A percentile compares a stretch with the other conserved stretches of the same genome.
phyloP scores from a whole-genome alignment of 1,139 yeast genomes.

The Sugiyamaella castrensis region DNA sequence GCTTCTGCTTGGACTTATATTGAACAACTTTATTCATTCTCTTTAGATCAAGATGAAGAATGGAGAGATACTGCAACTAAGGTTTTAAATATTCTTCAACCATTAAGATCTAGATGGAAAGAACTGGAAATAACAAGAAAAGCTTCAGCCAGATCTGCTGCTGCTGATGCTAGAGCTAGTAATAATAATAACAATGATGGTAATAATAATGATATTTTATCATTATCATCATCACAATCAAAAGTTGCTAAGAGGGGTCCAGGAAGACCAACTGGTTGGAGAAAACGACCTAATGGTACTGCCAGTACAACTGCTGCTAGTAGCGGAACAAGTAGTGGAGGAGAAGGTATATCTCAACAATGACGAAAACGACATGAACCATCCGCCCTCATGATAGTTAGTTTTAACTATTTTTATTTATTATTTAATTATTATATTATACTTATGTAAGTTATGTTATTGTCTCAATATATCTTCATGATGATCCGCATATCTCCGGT shows the following conservation, averaged over 20 bases:
- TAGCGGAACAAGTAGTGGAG: constrained; percentile 14
- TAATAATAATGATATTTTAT: too few species aligned
- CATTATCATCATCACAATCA: neutral
- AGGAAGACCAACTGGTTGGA: constrained; percentile 13
- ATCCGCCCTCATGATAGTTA: neutral
- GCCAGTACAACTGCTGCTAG: neutral
- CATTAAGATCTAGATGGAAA: constrained; percentile 24
- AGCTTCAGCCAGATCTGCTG: constrained; percentile 11
- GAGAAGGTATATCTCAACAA: constrained; percentile 6
- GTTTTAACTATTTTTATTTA: neutral
- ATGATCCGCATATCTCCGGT: too few species aligned
- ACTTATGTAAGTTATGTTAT: neutral
- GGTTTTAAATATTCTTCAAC: constrained; percentile 19
- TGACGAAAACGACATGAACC: too few species aligned
- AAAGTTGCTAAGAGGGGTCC: constrained; percentile 11
- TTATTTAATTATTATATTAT: constrained; percentile 2
- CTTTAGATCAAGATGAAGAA: constrained; percentile 27
- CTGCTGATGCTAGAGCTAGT: constrained; percentile 9
- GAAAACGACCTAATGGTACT: constrained; percentile 9
- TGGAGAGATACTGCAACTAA: constrained; percentile 28
- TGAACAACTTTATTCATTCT: constrained; percentile 18
- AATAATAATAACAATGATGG: neutral
- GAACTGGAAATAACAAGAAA: constrained; percentile 22
- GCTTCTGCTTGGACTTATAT: constrained; percentile 18
- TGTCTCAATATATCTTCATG: neutral